Conservation (phyloP, 2,329 filamentous ascomycete species). For the Botryotinia convoluta region DNA sequence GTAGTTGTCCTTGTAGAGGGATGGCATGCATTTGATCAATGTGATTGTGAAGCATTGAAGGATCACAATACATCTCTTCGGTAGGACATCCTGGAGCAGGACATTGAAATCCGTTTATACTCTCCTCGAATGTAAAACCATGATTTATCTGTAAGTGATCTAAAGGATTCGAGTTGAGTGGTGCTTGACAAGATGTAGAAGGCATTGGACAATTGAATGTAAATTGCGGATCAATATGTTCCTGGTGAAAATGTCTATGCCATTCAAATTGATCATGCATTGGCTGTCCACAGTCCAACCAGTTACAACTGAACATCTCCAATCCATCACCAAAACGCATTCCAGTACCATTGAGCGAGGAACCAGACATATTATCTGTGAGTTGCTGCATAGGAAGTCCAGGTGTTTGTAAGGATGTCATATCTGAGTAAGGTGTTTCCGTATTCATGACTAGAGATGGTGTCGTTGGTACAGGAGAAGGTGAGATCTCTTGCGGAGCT, state of each 20-base stretch:
- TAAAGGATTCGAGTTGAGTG: slow-evolving; percentile 31
- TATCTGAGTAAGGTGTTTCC: slow-evolving; percentile 13
- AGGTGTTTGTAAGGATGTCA: not conserved
- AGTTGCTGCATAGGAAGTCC: not conserved
- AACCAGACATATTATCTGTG: not conserved
- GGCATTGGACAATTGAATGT: slow-evolving; percentile 34
- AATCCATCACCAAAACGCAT: slow-evolving; percentile 23
- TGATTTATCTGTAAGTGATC: slow-evolving; percentile 34
- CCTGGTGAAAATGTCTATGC: slow-evolving; percentile 32
- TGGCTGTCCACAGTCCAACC: slow-evolving; percentile 32
- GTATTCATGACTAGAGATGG: slow-evolving; percentile 26
- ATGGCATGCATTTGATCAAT: slow-evolving; percentile 35
- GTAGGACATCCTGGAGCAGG: slow-evolving; percentile 32
- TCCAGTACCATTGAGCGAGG: slow-evolving; percentile 23
- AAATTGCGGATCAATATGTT: slow-evolving; percentile 37
- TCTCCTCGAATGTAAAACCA: slow-evolving; percentile 31
- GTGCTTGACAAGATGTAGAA: slow-evolving; percentile 28
- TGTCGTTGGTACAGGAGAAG: slow-evolving; percentile 24
- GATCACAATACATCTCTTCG: slow-evolving; percentile 28
- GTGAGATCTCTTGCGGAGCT: slow-evolving; percentile 3
- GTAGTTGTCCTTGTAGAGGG: slow-evolving; percentile 30
- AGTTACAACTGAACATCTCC: slow-evolving; percentile 29
- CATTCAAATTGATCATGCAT: slow-evolving; percentile 31
- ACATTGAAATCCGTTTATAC: slow-evolving; percentile 29
- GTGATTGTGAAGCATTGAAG: slow-evolving; percentile 35